Percentiles rank a stretch among this genome's conserved stretches.
phyloP scores from a whole-genome alignment of 108 stramenopile genomes.

The Fistulifera solaris region DNA sequence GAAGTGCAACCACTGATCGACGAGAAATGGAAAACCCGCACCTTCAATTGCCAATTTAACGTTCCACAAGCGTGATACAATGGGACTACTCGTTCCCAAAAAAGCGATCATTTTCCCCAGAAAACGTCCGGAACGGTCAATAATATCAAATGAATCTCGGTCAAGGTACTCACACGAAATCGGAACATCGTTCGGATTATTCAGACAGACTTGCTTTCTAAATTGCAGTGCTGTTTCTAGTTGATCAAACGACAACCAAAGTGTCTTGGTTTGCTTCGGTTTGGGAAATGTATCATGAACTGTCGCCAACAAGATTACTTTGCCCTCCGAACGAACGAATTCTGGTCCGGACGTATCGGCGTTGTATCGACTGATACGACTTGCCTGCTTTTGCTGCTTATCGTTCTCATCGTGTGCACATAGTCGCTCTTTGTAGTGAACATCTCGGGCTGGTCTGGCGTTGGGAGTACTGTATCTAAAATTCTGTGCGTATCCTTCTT shows the following conservation, averaged over 20 bases:
- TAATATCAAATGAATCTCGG: conserved; percentile 73
- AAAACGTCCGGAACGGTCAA: conserved; percentile 61
- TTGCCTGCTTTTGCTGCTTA: no score
- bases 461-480: conserved; percentile 35
- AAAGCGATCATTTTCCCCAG: conserved; percentile 51
- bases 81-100: conserved; percentile 48
- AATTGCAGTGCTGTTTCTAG: conserved; percentile 63
- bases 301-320: conserved; percentile 76
- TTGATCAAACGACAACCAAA: conserved; percentile 68
- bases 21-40: conserved; percentile 37
- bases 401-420: conserved; percentile 41
- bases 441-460: conserved; percentile 40
- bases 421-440: conserved; percentile 41
- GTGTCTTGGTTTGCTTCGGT: conserved; percentile 50
- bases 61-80: conserved; percentile 54
- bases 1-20: conserved; percentile 46
- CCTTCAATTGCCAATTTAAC: conserved; percentile 52
- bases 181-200: conserved; percentile 66
- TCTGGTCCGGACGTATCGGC: conserved; percentile 68
- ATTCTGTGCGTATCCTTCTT: conserved; percentile 31
- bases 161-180: conserved; percentile 76
- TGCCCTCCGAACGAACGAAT: conserved; percentile 80
- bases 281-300: conserved; percentile 78
- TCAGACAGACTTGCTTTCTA: conserved; percentile 63
- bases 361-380: conserved; percentile 64